Conservation (phyloP, 257 asterid genomes). For the Handroanthus guayacan region DNA sequence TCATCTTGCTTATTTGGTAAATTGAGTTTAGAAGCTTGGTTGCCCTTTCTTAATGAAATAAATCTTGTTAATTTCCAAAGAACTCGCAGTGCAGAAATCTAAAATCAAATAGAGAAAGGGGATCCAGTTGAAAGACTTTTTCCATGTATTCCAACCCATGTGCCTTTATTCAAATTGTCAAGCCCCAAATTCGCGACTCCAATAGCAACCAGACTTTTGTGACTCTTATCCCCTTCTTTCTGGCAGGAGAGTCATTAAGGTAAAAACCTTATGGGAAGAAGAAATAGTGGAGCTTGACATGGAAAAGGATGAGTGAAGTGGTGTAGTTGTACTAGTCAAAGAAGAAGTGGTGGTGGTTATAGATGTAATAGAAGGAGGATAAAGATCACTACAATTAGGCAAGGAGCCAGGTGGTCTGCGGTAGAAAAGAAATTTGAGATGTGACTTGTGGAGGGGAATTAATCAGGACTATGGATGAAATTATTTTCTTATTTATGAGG, state of each 20-base stretch:
- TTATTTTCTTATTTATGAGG: no score
- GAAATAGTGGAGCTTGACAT: no score
- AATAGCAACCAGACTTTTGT: neutral
- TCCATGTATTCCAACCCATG: neutral
- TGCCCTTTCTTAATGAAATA: neutral
- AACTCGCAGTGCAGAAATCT: neutral
- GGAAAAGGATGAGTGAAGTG: no score
- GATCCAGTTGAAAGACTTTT: conserved; percentile 8
- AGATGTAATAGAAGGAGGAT: no score
- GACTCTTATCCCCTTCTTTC: neutral
- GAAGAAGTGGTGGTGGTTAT: no score
- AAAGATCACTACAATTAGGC: no score
- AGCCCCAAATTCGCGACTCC: conserved; percentile 6
- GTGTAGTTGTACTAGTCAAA: no score
- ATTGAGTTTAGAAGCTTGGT: conserved; percentile 12
- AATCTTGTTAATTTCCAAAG: neutral
- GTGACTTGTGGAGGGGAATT: neutral
- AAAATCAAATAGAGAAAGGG: neutral
- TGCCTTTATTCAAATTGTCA: conserved; percentile 13
- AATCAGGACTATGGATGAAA: no score
- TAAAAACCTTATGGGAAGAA: no score
- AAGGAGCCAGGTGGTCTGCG: no score
- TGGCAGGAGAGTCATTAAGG: no score
- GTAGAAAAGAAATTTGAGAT: neutral
- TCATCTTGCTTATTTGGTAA: conserved; percentile 9